Base-by-base conservation (phyloP, 768 basidiomycete species). In the Udeniomyces megalosporus region DNA sequence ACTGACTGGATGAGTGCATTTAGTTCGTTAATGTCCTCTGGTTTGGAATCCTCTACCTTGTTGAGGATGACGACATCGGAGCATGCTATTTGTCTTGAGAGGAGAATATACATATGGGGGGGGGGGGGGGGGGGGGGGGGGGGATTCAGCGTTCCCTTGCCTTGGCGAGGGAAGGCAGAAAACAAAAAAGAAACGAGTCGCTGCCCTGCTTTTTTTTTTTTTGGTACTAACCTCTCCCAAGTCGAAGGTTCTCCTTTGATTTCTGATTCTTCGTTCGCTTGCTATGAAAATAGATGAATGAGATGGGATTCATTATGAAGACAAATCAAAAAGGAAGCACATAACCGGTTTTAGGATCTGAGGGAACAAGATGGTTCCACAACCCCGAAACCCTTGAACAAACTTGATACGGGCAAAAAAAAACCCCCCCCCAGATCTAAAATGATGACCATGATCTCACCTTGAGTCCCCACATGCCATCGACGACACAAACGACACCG, bases 41-140 rank as follows among this genome's bases (percentile, higher is more conserved):
- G 64, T 0, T 78, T 69, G 1, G 82, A 83, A 10, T 96, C 76
- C 69, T 96, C 93, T 29, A 78, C 76, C 77, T 99, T 99, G 78
- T 99, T 99, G 31, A 99, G 75, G 29, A 99, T 74, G 42, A 97
- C 79, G 28, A 93, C 84, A 70, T 99, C 95, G 28, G 93, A 84
- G 42, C 83, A 84, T 1, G 88, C 93, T 51, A 97, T 84, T 77
- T 99, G 95, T 58, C 92, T 95, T 69, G n/a, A 34, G n/a, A 17
- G 5, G 48, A 42, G 8, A 38, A n/a, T 22, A 29, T 15, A 26
- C 48, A 31, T 22, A 26, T 14, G 26, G 2, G 38, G 26, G 29
- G 56, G 29, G 8, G 5, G 44, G 15, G 29, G 2, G 17, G 20
- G 12, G 8, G 20, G 38, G 12, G 29, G 20, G 17, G 45, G 56